Evolutionary conservation across 495 filamentous ascomycete species (phyloP).

Genomic region (Pyrenopolyporus hunteri): DNA sequence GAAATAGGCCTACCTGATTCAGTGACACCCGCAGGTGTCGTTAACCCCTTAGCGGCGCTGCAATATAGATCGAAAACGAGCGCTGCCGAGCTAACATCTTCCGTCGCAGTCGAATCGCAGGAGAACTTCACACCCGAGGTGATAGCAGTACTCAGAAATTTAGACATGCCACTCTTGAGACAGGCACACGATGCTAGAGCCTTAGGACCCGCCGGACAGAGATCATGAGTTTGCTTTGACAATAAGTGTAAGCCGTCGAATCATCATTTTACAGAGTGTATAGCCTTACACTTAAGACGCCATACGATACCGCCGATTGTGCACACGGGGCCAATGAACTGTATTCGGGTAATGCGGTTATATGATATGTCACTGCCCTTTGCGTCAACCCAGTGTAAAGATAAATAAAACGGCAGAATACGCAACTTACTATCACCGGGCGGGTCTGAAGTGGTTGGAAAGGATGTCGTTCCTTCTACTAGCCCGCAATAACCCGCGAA

Average conservation of each 20-base stretch:
- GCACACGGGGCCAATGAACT: conserved; percentile 53
- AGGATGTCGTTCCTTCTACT: conserved; percentile 51
- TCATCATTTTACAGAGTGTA: neutral
- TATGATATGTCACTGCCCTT: conserved; percentile 54
- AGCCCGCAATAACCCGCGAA: conserved; percentile 57
- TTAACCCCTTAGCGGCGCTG: conserved; percentile 50
- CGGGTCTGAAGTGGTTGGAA: conserved; percentile 51
- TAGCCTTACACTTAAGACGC: conserved; percentile 45
- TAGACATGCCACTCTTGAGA: conserved; percentile 52
- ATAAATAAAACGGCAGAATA: too few relatives aligned
- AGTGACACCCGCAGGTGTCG: conserved; percentile 46
- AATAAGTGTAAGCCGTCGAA: conserved; percentile 11
- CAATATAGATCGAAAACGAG: conserved; percentile 55
- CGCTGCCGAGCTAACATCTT: conserved; percentile 54
- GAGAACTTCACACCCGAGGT: conserved; percentile 47
- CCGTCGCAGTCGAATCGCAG: conserved; percentile 52
- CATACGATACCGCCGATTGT: conserved; percentile 47
- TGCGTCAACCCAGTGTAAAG: neutral
- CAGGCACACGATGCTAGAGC: conserved; percentile 58
- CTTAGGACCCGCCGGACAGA: conserved; percentile 51
- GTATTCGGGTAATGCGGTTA: conserved; percentile 55
- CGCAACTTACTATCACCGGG: conserved; percentile 51
- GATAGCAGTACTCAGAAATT: conserved; percentile 43
- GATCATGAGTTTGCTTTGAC: conserved; percentile 43
- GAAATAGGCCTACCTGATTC: conserved; percentile 39